phyloP scores from a whole-genome alignment of 306 rosid genomes.

The Dryas octopetala region DNA sequence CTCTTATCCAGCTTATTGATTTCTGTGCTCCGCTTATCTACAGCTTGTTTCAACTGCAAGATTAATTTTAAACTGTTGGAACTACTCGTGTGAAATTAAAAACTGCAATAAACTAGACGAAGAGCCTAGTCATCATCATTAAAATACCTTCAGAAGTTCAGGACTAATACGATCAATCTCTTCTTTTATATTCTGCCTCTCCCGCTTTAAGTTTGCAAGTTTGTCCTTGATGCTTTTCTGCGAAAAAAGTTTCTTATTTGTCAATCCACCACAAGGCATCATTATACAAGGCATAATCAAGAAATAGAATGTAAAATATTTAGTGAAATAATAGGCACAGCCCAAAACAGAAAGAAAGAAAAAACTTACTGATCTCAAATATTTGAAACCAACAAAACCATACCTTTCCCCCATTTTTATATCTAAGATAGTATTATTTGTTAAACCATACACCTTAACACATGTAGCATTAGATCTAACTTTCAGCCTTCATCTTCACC shows the following conservation, averaged over 20 bases:
- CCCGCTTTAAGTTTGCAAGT: slow-evolving; percentile 62
- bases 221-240: slow-evolving; percentile 93
- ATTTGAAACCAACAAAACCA: background rate
- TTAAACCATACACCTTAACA: background rate
- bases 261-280: slow-evolving; percentile 24
- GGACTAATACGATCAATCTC: slow-evolving; percentile 81
- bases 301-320: background rate
- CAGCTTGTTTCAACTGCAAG: slow-evolving; percentile 55
- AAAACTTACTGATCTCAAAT: background rate
- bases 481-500: background rate
- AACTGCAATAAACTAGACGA: slow-evolving; percentile 8
- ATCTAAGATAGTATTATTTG: background rate
- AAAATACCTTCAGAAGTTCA: slow-evolving; percentile 69
- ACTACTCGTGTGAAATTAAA: slow-evolving; percentile 24
- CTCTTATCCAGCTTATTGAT: slow-evolving; percentile 72
- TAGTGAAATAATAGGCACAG: background rate
- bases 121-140: slow-evolving; percentile 18
- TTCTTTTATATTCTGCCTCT: slow-evolving; percentile 63
- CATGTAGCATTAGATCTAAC: background rate
- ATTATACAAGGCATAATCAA: background rate
- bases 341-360: background rate
- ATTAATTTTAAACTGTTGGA: slow-evolving; percentile 15
- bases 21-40: slow-evolving; percentile 67
- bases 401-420: background rate
- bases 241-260: slow-evolving; percentile 17